These are phyloP conservation scores for Iris pallida DNA, from an alignment of 116 monocot species.

Conservation along the genomic window DNA sequence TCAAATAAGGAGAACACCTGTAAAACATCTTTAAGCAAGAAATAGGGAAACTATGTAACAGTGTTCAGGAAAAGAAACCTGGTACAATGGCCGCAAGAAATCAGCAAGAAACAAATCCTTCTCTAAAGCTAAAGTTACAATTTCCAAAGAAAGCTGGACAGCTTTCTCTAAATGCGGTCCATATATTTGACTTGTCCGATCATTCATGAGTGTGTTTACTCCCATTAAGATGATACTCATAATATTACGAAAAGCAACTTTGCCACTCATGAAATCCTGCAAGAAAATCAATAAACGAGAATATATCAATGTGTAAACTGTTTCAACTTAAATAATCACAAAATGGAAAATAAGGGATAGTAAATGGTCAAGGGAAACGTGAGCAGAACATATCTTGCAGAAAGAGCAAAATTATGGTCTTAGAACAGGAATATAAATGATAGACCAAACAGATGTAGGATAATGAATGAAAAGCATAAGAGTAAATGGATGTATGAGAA, in stretches of 20 bases:
- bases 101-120: conserved; percentile 83
- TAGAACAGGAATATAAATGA: no score
- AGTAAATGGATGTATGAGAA: no score
- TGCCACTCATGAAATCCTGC: conserved; percentile 98
- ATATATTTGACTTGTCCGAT: conserved; percentile 63
- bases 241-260: conserved; percentile 69
- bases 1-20: conserved; percentile 5
- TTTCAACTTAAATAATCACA: neutral
- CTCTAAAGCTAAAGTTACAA: conserved; percentile 68
- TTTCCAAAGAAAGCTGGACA: conserved; percentile 72
- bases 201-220: conserved; percentile 58
- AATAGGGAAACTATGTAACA: neutral
- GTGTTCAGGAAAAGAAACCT: conserved; percentile 36
- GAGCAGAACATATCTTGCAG: no score
- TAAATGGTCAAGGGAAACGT: no score
- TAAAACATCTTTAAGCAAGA: conserved; percentile 11
- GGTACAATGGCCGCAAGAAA: conserved; percentile 86
- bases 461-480: no score
- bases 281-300: conserved; percentile 17
- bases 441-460: no score
- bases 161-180: conserved; percentile 73
- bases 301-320: neutral
- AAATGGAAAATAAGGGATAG: no score
- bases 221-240: conserved; percentile 82
- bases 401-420: no score